These are phyloP conservation scores for Podaxis sp. DNA, from an alignment of 768 basidiomycete species.

Conservation along the genomic window DNA sequence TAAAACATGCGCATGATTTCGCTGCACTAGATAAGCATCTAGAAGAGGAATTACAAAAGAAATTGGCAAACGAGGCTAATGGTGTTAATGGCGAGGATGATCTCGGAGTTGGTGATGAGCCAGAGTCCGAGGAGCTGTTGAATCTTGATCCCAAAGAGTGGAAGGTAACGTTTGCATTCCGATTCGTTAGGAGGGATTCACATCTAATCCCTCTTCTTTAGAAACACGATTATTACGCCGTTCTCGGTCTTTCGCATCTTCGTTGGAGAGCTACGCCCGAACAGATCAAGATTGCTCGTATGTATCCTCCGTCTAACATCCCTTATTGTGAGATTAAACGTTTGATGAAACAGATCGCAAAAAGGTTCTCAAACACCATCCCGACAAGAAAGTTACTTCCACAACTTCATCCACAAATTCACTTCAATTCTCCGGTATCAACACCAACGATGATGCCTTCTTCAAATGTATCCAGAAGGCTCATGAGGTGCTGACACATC, in stretches of 20 bases:
- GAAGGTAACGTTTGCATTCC: constrained; percentile 60
- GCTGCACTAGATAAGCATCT: constrained; percentile 75
- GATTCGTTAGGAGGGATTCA: background rate
- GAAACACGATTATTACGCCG: constrained; percentile 99
- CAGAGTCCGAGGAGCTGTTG: constrained; percentile 69
- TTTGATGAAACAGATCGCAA: constrained; percentile 97
- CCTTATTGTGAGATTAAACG: constrained; percentile 25
- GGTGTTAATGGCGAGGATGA: constrained; percentile 63
- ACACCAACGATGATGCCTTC: constrained; percentile 95
- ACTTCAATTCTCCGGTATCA: constrained; percentile 48
- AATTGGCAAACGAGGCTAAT: constrained; percentile 48
- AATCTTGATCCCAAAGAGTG: constrained; percentile 94
- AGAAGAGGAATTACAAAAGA: constrained; percentile 39
- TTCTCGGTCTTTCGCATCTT: constrained; percentile 90
- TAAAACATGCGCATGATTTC: constrained; percentile 78
- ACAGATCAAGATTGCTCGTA: constrained; percentile 96
- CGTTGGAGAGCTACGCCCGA: constrained; percentile 83
- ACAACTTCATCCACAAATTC: constrained; percentile 27
- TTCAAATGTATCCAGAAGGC: constrained; percentile 99
- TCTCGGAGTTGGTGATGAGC: constrained; percentile 90
- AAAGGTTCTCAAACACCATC: constrained; percentile 98
- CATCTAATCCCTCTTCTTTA: constrained; percentile 25
- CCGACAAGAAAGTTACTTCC: constrained; percentile 81
- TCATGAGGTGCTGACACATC: constrained; percentile 86
- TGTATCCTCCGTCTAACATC: constrained; percentile 37